phyloP scores from a whole-genome alignment of 371 early-diverging fungal species.

The Mortierella sp. region DNA sequence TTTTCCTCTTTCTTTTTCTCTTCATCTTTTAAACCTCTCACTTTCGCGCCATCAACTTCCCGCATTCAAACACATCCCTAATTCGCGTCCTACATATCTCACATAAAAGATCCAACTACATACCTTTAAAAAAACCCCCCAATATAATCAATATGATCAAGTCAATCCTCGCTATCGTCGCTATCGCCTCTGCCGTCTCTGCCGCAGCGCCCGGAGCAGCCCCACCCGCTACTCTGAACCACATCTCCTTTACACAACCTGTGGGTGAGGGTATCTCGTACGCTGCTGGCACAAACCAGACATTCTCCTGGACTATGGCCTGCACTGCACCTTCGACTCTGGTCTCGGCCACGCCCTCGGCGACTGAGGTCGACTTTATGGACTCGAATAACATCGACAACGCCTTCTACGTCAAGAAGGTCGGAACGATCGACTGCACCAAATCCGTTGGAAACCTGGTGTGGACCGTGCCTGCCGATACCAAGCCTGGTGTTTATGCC shows the following conservation, averaged over 20 bases:
- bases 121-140: background rate
- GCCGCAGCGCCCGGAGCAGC: background rate
- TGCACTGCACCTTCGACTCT: constrained; percentile 41
- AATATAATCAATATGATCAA: constrained; percentile 16
- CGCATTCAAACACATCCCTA: background rate
- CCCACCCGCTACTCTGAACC: constrained; percentile 9
- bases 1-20: background rate
- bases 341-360: constrained; percentile 35
- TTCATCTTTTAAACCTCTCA: constrained; percentile 2
- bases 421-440: constrained; percentile 51
- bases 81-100: no score
- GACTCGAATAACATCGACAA: constrained; percentile 56
- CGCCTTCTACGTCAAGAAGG: constrained; percentile 56
- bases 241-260: constrained; percentile 53
- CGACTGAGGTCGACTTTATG: constrained; percentile 56
- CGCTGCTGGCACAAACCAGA: constrained; percentile 52
- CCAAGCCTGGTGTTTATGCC: constrained; percentile 68
- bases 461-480: constrained; percentile 64
- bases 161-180: constrained; percentile 17
- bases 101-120: background rate
- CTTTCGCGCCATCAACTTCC: background rate
- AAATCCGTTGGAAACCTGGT: constrained; percentile 50
- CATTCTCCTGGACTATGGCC: constrained; percentile 51
- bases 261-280: constrained; percentile 52
- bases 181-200: constrained; percentile 5